Conservation (phyloP, 2,329 filamentous ascomycete species). For the Epichloe glyceriae region DNA sequence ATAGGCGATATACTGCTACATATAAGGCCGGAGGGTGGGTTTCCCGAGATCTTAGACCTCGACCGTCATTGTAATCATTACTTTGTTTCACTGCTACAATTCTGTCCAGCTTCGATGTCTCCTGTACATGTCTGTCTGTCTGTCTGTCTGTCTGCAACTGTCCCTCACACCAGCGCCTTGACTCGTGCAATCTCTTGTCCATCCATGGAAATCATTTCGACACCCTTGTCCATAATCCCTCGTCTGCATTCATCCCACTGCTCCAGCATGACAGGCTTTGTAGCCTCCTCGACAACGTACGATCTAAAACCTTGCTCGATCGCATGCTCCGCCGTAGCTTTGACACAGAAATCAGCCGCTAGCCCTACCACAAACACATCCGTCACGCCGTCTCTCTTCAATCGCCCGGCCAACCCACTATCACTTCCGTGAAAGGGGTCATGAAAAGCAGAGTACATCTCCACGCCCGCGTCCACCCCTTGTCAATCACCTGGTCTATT, state of each 20-base stretch:
- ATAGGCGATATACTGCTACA: conserved; percentile 3
- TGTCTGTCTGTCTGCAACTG: background rate
- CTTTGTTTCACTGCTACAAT: background rate
- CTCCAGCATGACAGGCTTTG: conserved; percentile 53
- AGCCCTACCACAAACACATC: conserved; percentile 79
- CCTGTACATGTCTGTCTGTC: background rate
- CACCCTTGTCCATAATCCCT: conserved; percentile 45
- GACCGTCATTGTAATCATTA: background rate
- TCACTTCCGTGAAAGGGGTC: conserved; percentile 59
- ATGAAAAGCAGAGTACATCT: conserved; percentile 91
- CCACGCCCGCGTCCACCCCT: conserved; percentile 59
- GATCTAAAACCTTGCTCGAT: conserved; percentile 61
- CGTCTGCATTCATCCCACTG: conserved; percentile 41
- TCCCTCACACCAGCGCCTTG: conserved; percentile 2
- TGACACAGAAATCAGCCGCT: conserved; percentile 84
- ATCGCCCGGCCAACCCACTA: conserved; percentile 45
- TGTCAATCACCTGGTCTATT: conserved; percentile 59
- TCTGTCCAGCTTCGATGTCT: no score
- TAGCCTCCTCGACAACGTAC: conserved; percentile 67
- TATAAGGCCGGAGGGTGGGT: background rate
- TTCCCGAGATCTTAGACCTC: background rate
- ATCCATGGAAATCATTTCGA: conserved; percentile 41
- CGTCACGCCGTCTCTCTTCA: conserved; percentile 49
- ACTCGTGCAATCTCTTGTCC: conserved; percentile 12
- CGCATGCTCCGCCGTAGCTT: conserved; percentile 67